These are phyloP conservation scores for Entoloma clypeatum DNA, from an alignment of 1,284 basidiomycete species.

Conservation along the genomic window DNA sequence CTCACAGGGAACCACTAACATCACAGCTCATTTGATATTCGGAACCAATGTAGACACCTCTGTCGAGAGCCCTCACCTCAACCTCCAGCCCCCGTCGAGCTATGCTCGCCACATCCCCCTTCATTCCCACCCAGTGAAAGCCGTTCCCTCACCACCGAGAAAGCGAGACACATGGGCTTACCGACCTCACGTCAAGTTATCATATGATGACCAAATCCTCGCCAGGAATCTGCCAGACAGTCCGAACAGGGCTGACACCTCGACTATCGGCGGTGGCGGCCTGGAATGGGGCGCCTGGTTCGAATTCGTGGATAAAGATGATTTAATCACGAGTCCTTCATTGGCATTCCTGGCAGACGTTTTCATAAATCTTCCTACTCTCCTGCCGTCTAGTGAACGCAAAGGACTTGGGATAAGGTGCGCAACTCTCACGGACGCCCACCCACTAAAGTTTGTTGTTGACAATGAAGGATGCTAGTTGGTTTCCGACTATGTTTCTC, in stretches of 20 bases:
- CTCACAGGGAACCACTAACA: conserved; percentile 40
- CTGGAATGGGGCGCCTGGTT: conserved; percentile 57
- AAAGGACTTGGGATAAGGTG: conserved; percentile 28
- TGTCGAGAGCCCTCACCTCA: conserved; percentile 23
- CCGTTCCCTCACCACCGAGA: conserved; percentile 20
- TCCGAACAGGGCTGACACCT: conserved; percentile 31
- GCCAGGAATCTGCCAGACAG: conserved; percentile 35
- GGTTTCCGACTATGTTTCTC: conserved; percentile 59
- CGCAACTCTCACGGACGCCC: conserved; percentile 5
- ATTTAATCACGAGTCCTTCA: conserved; percentile 41
- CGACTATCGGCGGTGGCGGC: conserved; percentile 44
- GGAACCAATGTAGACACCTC: conserved; percentile 40
- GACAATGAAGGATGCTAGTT: conserved; percentile 32
- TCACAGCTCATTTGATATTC: conserved; percentile 55
- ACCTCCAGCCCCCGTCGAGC: conserved; percentile 45
- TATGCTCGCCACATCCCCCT: conserved; percentile 57
- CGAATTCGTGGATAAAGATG: conserved; percentile 40
- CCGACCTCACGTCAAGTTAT: conserved; percentile 31
- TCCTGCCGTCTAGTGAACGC: conserved; percentile 40
- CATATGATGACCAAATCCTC: conserved; percentile 38
- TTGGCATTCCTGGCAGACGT: conserved; percentile 56
- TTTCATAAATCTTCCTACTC: conserved; percentile 39
- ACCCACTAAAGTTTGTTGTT: background rate
- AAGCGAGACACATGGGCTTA: conserved; percentile 32
- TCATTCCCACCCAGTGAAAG: conserved; percentile 43